phyloP scores from a whole-genome alignment of 2,329 filamentous ascomycete species.

The Clarireedia monteithiana region DNA sequence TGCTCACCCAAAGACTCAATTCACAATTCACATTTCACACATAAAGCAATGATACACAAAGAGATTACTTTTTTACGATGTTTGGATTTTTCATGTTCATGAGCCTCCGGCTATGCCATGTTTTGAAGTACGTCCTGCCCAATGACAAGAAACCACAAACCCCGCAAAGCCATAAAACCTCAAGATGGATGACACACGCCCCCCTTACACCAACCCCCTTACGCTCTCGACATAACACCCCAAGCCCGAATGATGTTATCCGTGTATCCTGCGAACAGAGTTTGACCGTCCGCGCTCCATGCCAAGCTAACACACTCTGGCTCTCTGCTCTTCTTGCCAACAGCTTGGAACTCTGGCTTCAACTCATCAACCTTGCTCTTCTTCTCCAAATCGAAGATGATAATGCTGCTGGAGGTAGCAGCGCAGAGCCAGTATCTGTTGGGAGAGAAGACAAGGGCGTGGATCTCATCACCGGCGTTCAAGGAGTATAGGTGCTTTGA shows the following conservation, averaged over 20 bases:
- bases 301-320: constrained; percentile 96
- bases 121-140: constrained; percentile 29
- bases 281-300: constrained; percentile 98
- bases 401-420: constrained; percentile 94
- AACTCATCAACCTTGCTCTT: constrained; percentile 99
- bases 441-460: constrained; percentile 99
- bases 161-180: constrained; percentile 27
- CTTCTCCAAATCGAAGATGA: constrained; percentile 99
- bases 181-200: constrained; percentile 23
- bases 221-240: constrained; percentile 95
- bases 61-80: constrained; percentile 10
- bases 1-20: not conserved
- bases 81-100: constrained; percentile 23
- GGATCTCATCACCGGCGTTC: constrained; percentile 99
- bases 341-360: constrained; percentile 93
- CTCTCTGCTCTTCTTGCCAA: constrained; percentile 98
- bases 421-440: constrained; percentile 99
- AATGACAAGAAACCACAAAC: constrained; percentile 27
- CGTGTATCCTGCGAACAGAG: constrained; percentile 98
- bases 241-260: constrained; percentile 98
- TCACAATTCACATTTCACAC: not conserved
- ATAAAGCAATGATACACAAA: not conserved
- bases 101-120: constrained; percentile 27
- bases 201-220: constrained; percentile 33
- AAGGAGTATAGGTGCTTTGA: constrained; percentile 99